Percentiles rank a stretch among this genome's conserved stretches.
These are phyloP conservation scores for Kernera saxatilis DNA, from an alignment of 345 rosid genomes.

Conservation along the genomic window DNA sequence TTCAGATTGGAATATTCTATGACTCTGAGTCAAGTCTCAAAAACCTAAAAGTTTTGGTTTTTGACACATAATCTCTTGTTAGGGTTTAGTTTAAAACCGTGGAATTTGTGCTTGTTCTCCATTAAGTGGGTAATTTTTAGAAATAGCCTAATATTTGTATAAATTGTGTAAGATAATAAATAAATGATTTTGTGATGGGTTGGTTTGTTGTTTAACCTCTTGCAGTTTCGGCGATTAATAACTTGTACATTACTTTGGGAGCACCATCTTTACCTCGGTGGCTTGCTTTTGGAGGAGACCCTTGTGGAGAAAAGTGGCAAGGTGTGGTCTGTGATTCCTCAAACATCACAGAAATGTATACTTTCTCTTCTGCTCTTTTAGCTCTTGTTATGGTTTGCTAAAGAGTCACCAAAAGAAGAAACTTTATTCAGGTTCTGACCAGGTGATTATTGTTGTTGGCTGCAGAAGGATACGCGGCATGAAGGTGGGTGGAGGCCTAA, in stretches of 20 bases:
- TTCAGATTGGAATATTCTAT: not conserved
- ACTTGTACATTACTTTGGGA: slow-evolving; percentile 55
- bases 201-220: not conserved
- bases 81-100: slow-evolving; percentile 18
- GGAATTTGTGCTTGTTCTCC: not conserved
- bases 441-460: slow-evolving; percentile 22
- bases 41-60: slow-evolving; percentile 8
- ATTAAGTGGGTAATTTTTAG: not conserved
- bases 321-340: slow-evolving; percentile 76
- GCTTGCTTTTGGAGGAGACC: slow-evolving; percentile 86
- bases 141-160: too few species aligned
- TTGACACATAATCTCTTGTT: slow-evolving; percentile 1
- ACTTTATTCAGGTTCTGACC: slow-evolving; percentile 10
- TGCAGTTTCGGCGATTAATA: slow-evolving; percentile 69
- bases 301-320: slow-evolving; percentile 82
- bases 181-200: not conserved
- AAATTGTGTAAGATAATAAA: not conserved
- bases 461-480: slow-evolving; percentile 60
- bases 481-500: slow-evolving; percentile 65
- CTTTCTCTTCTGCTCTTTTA: not conserved
- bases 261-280: slow-evolving; percentile 61
- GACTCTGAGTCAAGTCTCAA: not conserved
- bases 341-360: slow-evolving; percentile 73
- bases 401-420: not conserved
- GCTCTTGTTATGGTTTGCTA: slow-evolving; percentile 21